These are phyloP conservation scores for Phlebiopsis flavidoalba DNA, from an alignment of 768 basidiomycete species.

Conservation along the genomic window DNA sequence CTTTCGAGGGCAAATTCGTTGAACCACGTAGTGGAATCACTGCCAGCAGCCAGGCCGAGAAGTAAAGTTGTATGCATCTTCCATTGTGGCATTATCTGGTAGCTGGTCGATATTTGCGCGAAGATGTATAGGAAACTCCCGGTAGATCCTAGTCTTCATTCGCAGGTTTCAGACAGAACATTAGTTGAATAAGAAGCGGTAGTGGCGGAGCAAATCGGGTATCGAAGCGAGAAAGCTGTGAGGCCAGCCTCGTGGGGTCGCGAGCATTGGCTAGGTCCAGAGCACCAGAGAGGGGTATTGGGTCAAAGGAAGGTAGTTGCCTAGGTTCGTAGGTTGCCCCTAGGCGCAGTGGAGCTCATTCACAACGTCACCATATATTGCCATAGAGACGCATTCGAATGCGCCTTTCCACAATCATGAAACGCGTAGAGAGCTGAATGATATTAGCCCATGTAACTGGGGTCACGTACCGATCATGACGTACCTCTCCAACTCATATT, in stretches of 20 bases:
- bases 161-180: constrained; percentile 76
- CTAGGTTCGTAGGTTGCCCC: constrained; percentile 38
- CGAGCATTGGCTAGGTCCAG: constrained; percentile 57
- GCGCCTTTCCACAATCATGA: constrained; percentile 80
- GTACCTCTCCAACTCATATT: constrained; percentile 68
- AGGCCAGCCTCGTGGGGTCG: constrained; percentile 61
- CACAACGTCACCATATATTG: constrained; percentile 51
- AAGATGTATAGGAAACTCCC: constrained; percentile 68
- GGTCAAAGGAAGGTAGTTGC: constrained; percentile 29
- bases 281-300: constrained; percentile 37
- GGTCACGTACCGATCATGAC: constrained; percentile 17
- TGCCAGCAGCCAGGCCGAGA: constrained; percentile 56
- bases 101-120: constrained; percentile 51
- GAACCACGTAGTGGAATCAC: constrained; percentile 43
- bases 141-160: constrained; percentile 78
- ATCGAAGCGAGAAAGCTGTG: constrained; percentile 54
- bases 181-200: constrained; percentile 59
- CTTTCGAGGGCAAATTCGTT: constrained; percentile 53
- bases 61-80: constrained; percentile 47
- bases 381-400: constrained; percentile 61
- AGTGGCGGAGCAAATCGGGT: constrained; percentile 55
- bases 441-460: constrained; percentile 28
- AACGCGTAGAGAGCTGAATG: constrained; percentile 54
- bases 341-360: constrained; percentile 36
- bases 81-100: constrained; percentile 50